phyloP scores from a whole-genome alignment of 1,284 basidiomycete genomes.

The Ceratorhiza oryzae-sativae region DNA sequence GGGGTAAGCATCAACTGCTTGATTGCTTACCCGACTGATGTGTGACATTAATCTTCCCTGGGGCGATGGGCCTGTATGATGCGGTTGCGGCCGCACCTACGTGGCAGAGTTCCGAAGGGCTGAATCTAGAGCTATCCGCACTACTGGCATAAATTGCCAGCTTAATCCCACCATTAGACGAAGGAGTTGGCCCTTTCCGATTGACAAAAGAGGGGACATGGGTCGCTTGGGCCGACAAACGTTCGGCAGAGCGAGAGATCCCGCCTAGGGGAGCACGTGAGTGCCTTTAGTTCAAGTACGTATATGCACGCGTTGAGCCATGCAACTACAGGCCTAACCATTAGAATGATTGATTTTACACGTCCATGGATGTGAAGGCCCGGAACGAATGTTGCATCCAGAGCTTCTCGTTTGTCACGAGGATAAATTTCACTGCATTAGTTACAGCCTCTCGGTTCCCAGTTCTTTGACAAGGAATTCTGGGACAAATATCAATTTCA shows the following conservation, averaged over 20 bases:
- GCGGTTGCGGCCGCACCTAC: neutral
- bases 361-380: neutral
- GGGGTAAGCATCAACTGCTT: neutral
- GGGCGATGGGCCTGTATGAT: neutral
- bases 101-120: neutral
- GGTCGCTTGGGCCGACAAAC: neutral
- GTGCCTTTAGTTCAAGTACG: neutral
- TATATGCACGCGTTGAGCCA: neutral
- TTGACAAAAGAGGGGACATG: slow-evolving; percentile 19
- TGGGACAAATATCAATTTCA: neutral
- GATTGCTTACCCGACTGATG: neutral
- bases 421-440: neutral
- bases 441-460: neutral
- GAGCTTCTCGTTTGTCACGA: neutral
- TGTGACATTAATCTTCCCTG: neutral
- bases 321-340: neutral
- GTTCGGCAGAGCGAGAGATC: neutral
- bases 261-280: slow-evolving; percentile 3
- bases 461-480: slow-evolving; percentile 27
- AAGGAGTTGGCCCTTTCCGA: neutral
- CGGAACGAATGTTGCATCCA: neutral
- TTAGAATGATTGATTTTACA: slow-evolving; percentile 23
- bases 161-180: slow-evolving; percentile 1
- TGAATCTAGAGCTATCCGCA: neutral
- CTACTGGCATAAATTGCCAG: slow-evolving; percentile 1